These are phyloP conservation scores for Euryodendron excelsum DNA, from an alignment of 148 eudicot species.

Conservation along the genomic window DNA sequence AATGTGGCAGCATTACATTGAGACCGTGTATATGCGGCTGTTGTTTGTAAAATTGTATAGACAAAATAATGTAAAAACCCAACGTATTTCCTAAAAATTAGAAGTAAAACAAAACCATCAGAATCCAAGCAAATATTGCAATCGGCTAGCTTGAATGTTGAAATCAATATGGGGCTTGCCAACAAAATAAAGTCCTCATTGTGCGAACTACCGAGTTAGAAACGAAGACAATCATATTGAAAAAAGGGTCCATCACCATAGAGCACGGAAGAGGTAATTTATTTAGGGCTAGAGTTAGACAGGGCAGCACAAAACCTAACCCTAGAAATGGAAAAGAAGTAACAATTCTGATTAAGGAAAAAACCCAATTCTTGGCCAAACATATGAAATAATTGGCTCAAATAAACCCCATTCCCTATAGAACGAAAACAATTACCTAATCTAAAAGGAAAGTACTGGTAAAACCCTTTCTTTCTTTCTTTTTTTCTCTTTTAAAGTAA, in stretches of 20 bases:
- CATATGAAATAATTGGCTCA: not conserved
- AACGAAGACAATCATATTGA: not conserved
- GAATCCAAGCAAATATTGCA: not conserved
- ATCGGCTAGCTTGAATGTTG: not conserved
- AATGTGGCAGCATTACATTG: not conserved
- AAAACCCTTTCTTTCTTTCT: not conserved
- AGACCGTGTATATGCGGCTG: too few species aligned
- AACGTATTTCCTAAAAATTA: not conserved
- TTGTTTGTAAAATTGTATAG: not conserved
- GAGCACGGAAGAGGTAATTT: not conserved
- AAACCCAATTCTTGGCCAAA: constrained; percentile 8
- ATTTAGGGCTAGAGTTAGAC: not conserved
- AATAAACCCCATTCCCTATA: not conserved
- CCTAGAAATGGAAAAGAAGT: not conserved
- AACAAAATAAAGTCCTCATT: not conserved
- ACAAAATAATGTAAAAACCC: not conserved
- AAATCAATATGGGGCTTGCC: not conserved
- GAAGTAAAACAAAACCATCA: not conserved
- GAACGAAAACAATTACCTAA: not conserved
- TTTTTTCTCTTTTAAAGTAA: not conserved
- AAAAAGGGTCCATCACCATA: not conserved
- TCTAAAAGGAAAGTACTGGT: not conserved
- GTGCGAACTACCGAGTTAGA: not conserved
- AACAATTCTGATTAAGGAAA: not conserved
- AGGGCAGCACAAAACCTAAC: constrained; percentile 1